Percentiles rank a stretch among this genome's conserved stretches.
These are phyloP conservation scores for Fusarium sp. DNA, from an alignment of 2,329 filamentous ascomycete species.

Conservation along the genomic window DNA sequence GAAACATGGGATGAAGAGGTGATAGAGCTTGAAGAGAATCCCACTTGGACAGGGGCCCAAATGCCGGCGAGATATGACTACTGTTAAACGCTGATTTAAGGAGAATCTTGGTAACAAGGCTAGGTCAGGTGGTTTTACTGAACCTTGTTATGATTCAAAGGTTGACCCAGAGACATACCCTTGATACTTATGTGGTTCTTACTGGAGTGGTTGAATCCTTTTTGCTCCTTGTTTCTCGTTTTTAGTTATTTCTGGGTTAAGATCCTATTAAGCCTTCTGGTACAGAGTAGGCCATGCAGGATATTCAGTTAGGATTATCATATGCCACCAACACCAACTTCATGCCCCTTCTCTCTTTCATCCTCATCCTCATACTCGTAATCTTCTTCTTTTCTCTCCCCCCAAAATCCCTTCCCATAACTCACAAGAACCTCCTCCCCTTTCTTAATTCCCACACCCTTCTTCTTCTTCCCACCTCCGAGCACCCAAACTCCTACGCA, in stretches of 20 bases:
- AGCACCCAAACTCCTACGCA: conserved; percentile 70
- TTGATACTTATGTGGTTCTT: no score
- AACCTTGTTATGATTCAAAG: no score
- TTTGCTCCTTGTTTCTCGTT: no score
- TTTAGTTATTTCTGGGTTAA: neutral
- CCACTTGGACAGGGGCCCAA: no score
- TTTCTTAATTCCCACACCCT: conserved; percentile 58
- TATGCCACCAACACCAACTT: neutral
- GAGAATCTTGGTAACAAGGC: neutral
- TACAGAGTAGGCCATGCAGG: no score
- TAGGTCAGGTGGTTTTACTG: no score
- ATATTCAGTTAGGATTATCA: no score
- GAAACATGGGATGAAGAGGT: neutral
- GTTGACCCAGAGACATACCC: no score
- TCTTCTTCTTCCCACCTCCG: conserved; percentile 35
- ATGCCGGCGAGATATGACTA: neutral
- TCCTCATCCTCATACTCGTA: conserved; percentile 8
- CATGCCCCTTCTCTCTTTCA: neutral
- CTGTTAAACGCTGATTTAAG: neutral
- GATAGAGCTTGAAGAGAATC: neutral
- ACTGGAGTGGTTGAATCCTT: no score
- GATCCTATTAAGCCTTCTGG: neutral
- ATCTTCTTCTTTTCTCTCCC: conserved; percentile 49
- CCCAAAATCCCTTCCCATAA: conserved; percentile 76
- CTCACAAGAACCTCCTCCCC: conserved; percentile 74